Base-by-base conservation (phyloP, 257 asterid genomes). In the Asclepias syriaca region DNA sequence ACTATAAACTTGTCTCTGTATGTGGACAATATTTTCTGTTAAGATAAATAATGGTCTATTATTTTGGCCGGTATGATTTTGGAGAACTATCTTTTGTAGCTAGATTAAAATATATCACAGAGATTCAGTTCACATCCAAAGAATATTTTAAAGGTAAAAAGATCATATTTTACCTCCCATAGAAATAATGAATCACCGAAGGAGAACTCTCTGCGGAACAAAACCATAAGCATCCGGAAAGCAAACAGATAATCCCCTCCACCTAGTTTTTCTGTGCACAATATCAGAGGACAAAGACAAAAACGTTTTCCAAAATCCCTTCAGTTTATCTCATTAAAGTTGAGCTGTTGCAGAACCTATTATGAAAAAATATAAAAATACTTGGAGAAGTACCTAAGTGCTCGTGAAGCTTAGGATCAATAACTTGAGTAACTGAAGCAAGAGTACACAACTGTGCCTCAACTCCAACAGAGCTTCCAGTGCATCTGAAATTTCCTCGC, bases 401-500 rank as follows among this genome's bases (percentile, higher is more conserved):
- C 74, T 83, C 88, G 77, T 94, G 99, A 82, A 94, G 97, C 81
- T 94, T 94, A 66, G 99, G 99, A 74, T 94, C 95, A 76, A 94
- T 70, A 68, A 91, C 89, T 87, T 91, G 97, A 21, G 96, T 90
- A 76, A 94, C 69, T 43, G 96, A 88, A 76, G 99, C 97, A 49
- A 94, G 85, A 84, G 80, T 91, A 74, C 87, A 79, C 56, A 94
- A 95, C 78, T 94, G 99, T 1, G 81, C 68, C 81, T 94, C 97
- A 75, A 94, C 99, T 56, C 99, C 98, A 57, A 94, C 87, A 61
- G 97, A 88, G 66, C 84, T 84, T 71, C 81, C 98, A 1, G 93
- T 89, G 92, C 97, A 91, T 87, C 95, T 91, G 92, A 94, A 94
- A 83, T 94, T 94, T 81, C 89, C 97, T 85, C 99, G 88, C 99